These are phyloP conservation scores for Xanthoconium separans DNA, from an alignment of 1,284 basidiomycete genomes.

Conservation along the genomic window DNA sequence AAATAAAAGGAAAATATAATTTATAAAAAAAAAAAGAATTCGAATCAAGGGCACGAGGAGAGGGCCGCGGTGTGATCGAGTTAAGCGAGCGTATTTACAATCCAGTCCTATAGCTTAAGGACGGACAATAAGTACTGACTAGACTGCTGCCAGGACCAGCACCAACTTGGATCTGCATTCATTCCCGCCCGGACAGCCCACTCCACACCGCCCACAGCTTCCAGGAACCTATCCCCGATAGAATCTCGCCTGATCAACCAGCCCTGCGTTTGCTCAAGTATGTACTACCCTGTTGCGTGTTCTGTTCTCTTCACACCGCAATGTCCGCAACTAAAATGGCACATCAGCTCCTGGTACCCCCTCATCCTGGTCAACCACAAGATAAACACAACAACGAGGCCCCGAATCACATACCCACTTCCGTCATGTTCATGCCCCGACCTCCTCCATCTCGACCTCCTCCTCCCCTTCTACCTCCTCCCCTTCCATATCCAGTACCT, in stretches of 20 bases:
- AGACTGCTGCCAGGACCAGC: background rate
- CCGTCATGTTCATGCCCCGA: constrained; percentile 30
- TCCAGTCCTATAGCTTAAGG: constrained; percentile 25
- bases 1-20: constrained; percentile 56
- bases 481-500: constrained; percentile 78
- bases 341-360: constrained; percentile 11
- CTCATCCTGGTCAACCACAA: constrained; percentile 11
- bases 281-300: constrained; percentile 1
- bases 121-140: too few relatives aligned
- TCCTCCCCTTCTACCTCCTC: constrained; percentile 44
- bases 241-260: constrained; percentile 19
- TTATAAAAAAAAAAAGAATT: constrained; percentile 61
- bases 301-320: constrained; percentile 28
- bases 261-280: constrained; percentile 14
- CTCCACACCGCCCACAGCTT: constrained; percentile 22
- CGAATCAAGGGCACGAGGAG: constrained; percentile 65
- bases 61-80: constrained; percentile 44
- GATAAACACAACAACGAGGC: constrained; percentile 25
- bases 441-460: constrained; percentile 33
- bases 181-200: constrained; percentile 28
- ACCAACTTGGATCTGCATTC: constrained; percentile 34
- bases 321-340: constrained; percentile 29
- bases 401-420: constrained; percentile 20
- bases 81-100: constrained; percentile 40
- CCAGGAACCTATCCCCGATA: constrained; percentile 30